Percentiles rank a stretch among this genome's conserved stretches.
Evolutionary conservation across 805 yeast species (phyloP).

Genomic region (Candida berthetii): DNA sequence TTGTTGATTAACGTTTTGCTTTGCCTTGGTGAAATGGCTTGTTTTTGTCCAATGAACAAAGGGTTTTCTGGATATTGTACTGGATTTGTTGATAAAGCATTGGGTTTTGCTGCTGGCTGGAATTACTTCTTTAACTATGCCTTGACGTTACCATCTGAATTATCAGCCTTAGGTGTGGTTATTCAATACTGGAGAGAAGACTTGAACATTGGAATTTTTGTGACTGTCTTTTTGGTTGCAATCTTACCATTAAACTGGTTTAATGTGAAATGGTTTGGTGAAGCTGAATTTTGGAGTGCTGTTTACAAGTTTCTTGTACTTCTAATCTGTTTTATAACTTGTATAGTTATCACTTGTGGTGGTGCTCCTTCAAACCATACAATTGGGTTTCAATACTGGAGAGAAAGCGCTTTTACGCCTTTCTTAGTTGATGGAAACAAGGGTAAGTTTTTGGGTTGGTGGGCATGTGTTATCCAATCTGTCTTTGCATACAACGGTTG

Average conservation of each 20-base stretch:
- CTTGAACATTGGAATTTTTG: conserved; percentile 43
- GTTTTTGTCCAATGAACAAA: conserved; percentile 32
- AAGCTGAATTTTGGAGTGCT: conserved; percentile 26
- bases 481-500: conserved; percentile 45
- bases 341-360: conserved; percentile 33
- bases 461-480: conserved; percentile 49
- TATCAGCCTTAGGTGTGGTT: conserved; percentile 51
- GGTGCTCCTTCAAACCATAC: conserved; percentile 27
- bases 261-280: conserved; percentile 41
- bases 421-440: conserved; percentile 28
- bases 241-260: conserved; percentile 35
- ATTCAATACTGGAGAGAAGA: conserved; percentile 43
- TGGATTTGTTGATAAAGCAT: conserved; percentile 42
- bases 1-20: conserved; percentile 41
- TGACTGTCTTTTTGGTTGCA: conserved; percentile 39
- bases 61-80: conserved; percentile 43
- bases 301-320: conserved; percentile 14
- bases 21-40: conserved; percentile 52
- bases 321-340: conserved; percentile 37
- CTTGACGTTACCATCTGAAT: conserved; percentile 45
- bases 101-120: conserved; percentile 52
- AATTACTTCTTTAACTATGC: conserved; percentile 44
- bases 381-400: conserved; percentile 38
- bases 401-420: conserved; percentile 18
- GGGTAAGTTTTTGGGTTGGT: conserved; percentile 44